Evolutionary conservation across 2,329 filamentous ascomycete species (phyloP), one percentile per base, ranked within the genome.

Genomic region (Colletotrichum sp.): DNA sequence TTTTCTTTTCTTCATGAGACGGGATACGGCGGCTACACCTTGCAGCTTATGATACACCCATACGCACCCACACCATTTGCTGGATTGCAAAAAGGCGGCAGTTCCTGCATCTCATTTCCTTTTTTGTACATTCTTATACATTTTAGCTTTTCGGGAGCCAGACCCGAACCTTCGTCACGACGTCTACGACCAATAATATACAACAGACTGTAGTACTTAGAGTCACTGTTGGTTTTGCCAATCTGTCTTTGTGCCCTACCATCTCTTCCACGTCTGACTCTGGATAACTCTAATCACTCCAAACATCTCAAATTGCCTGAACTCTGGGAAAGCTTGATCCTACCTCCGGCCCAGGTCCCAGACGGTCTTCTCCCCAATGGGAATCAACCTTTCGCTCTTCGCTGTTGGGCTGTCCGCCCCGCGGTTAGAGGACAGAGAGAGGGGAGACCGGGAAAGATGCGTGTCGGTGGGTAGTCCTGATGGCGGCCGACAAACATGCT

Each of bases 31-130:
- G 65, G 38, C 71, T 62, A 61, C 66, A 70, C 28, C 28, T 66
- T 52, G 26, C 38, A 69, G 69, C 62, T 72, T 62, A 67, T 62
- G 64, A 68, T 72, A 72, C 70, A 72, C 69, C 67, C 72, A 30
- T 12, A 26, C 8, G n/a, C 66, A 30, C n/a, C n/a, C 13, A 21
- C 66, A 38, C 13, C 48, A 13, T 13, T 6, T 13, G 43, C n/a
- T 21, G 43, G 43, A 21, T 52, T 6, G 43, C 43, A 21, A 67
- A 12, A 71, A 56, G 38, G 43, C 62, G 38, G 26, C 43, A 56
- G 70, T 68, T 67, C 58, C 73, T 73, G 72, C 62, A 62, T 56
- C 21, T 67, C 18, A 58, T 55, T 52, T 65, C 32, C 34, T 52
- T 24, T 73, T 73, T 48, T n/a, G 64, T 34, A 71, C 64, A 67